Percentiles rank a stretch among this genome's conserved stretches.
Evolutionary conservation across 169 alveolate species (phyloP).

Genomic region (Eimeria falciformis): DNA sequence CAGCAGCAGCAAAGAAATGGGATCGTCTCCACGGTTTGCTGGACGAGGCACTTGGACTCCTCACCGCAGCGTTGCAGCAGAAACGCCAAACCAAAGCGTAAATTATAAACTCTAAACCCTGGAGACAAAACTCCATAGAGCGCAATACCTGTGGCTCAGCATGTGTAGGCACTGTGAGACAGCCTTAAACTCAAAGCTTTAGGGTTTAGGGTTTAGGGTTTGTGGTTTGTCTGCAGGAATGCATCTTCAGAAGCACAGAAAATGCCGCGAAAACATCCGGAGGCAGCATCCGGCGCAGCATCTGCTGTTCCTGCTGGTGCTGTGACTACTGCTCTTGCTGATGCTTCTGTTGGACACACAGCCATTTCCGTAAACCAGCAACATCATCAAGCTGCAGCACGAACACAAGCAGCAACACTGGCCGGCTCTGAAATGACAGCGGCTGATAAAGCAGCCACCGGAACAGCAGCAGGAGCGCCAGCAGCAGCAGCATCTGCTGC

Average conservation of each 20-base stretch:
- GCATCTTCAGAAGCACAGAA: conserved; percentile 3
- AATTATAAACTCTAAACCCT: background rate
- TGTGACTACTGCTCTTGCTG: conserved; percentile 13
- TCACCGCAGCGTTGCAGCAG: conserved; percentile 29
- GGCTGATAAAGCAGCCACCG: background rate
- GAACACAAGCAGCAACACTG: conserved; percentile 2
- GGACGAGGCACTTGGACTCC: conserved; percentile 16
- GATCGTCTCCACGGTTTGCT: conserved; percentile 19
- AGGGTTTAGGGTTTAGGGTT: conserved; percentile 42
- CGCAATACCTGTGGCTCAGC: no score
- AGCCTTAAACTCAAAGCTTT: conserved; percentile 2
- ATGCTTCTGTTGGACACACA: background rate
- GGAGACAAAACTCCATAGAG: no score
- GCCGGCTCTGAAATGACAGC: conserved; percentile 1
- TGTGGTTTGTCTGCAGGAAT: background rate
- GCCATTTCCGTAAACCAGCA: background rate
- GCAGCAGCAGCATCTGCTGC: background rate
- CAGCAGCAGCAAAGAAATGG: conserved; percentile 22
- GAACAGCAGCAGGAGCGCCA: background rate
- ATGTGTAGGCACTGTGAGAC: no score
- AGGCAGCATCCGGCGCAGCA: background rate
- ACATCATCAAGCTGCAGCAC: background rate
- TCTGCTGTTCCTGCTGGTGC: background rate
- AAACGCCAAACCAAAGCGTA: conserved; percentile 9
- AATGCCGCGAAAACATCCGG: background rate